Base-by-base conservation (phyloP, 139 green algal species). In the Desmodesmus armatus region DNA sequence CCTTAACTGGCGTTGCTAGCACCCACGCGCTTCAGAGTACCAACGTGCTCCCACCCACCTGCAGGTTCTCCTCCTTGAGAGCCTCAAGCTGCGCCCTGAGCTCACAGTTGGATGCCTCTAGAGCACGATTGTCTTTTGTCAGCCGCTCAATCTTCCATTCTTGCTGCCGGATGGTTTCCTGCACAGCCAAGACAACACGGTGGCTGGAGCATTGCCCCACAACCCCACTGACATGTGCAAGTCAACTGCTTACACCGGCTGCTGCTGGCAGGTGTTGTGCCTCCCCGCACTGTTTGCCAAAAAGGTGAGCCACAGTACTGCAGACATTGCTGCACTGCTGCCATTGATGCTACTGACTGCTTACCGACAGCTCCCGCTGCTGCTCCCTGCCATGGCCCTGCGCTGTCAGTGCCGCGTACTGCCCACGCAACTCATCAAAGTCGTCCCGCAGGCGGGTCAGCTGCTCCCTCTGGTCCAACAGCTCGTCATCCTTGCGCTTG, bases 131-230 rank as follows among this genome's bases (percentile, higher is more conserved):
- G 27, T 92, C 89, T 41, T 88, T 86, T 4, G 75, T 91, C 27
- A 93, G 72, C 7, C 87, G 89, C 86, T 93, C 90, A 72, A 94
- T 91, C 91, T 93, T 94, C 89, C 89, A 93, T 5, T 92, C 88
- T 58, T 89, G 86, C 88, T 94, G 91, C 37, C 87, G 78, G 21
- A 90, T 84, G 17, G 62, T 88, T 53, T 91, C 89, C 88, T 91
- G 76, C 67, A 86, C n/a, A 73, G 21, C 37, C 44, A 39, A 29
- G 15, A 51, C 35, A 75, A 9, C n/a, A n/a, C n/a, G n/a, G n/a
- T n/a, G n/a, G n/a, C n/a, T n/a, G n/a, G n/a, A n/a, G n/a, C n/a
- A n/a, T n/a, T n/a, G n/a, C n/a, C n/a, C n/a, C n/a, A n/a, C n/a
- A n/a, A n/a, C n/a, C n/a, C n/a, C n/a, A 17, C 19, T 62, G 51